Conservation (phyloP, 108 stramenopile species). For the Parietichytrium sp. region DNA sequence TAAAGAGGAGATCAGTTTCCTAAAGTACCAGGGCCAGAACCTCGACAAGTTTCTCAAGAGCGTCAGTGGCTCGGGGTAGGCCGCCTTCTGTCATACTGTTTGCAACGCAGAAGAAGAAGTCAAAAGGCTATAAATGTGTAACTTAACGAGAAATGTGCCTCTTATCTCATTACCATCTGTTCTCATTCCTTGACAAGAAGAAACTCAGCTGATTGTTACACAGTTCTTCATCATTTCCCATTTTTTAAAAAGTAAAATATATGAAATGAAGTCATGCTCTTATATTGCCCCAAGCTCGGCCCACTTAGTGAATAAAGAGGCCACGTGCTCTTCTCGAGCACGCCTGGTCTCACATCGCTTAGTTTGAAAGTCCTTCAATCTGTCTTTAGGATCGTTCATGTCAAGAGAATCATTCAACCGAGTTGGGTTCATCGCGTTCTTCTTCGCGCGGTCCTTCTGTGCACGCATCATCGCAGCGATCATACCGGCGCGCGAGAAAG, state of each 20-base stretch:
- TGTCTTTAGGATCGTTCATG: background rate
- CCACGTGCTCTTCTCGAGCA: background rate
- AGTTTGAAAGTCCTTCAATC: background rate
- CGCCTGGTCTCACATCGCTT: background rate
- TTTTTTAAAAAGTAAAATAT: too few relatives aligned
- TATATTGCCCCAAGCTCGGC: too few relatives aligned
- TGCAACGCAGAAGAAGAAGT: too few relatives aligned
- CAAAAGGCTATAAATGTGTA: background rate
- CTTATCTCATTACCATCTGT: too few relatives aligned
- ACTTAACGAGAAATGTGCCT: too few relatives aligned
- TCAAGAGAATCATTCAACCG: background rate
- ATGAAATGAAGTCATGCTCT: too few relatives aligned
- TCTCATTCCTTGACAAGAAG: too few relatives aligned
- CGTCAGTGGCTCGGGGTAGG: background rate
- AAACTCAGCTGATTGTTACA: too few relatives aligned
- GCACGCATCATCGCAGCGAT: background rate
- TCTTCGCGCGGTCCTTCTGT: background rate
- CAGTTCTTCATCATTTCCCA: too few relatives aligned
- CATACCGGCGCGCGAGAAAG: background rate
- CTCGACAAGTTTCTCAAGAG: slow-evolving; percentile 61
- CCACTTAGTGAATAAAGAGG: too few relatives aligned
- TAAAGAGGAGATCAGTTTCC: slow-evolving; percentile 64
- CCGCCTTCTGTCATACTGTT: background rate
- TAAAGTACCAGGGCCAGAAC: slow-evolving; percentile 70
- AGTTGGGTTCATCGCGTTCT: slow-evolving; percentile 36